These are phyloP conservation scores for Lithohypha guttulata DNA, from an alignment of 2,329 filamentous ascomycete species.

Conservation along the genomic window DNA sequence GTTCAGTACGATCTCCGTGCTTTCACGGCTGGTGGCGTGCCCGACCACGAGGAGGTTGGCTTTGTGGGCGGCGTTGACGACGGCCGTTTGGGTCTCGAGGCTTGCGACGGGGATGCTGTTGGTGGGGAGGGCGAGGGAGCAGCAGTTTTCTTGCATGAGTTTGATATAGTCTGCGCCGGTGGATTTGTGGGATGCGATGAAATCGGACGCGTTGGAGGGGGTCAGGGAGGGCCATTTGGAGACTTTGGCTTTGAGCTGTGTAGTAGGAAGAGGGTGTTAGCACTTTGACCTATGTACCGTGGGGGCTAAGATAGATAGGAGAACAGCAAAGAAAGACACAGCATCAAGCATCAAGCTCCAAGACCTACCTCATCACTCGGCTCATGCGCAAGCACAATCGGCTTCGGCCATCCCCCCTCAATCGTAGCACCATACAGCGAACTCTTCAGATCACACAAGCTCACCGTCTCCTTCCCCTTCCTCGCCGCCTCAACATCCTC, in stretches of 20 bases:
- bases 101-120: constrained; percentile 18
- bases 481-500: constrained; percentile 15
- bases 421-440: constrained; percentile 41
- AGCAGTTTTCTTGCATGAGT: constrained; percentile 22
- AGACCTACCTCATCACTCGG: constrained; percentile 24
- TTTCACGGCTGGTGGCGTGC: constrained; percentile 18
- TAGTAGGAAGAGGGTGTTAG: neutral
- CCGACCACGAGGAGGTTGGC: constrained; percentile 15
- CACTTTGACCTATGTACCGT: neutral
- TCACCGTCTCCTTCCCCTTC: constrained; percentile 11
- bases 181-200: constrained; percentile 17
- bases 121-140: constrained; percentile 21
- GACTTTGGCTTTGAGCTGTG: constrained; percentile 27
- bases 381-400: constrained; percentile 15
- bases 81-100: constrained; percentile 31
- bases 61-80: constrained; percentile 18
- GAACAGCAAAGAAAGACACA: neutral
- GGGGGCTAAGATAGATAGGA: too few species aligned
- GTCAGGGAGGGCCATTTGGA: constrained; percentile 39
- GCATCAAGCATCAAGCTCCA: too few species aligned
- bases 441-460: constrained; percentile 37
- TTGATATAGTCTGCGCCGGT: constrained; percentile 22
- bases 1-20: constrained; percentile 20
- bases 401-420: constrained; percentile 42
- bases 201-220: constrained; percentile 30